A percentile compares a stretch with the other conserved stretches of the same genome.
phyloP scores from a whole-genome alignment of 306 rosid species.

The Urtica urens region DNA sequence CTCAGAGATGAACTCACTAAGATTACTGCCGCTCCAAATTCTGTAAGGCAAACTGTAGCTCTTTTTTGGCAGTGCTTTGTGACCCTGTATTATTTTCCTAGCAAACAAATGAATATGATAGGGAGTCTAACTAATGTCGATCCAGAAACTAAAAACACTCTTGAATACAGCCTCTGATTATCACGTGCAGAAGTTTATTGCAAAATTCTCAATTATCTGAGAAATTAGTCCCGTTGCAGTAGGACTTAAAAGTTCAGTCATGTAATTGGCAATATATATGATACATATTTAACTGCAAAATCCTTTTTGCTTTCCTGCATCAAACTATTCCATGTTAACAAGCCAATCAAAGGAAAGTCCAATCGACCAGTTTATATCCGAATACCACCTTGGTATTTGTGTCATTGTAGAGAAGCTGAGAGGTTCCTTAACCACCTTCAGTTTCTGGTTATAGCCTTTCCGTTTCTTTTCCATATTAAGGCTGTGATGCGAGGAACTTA shows the following conservation, averaged over 20 bases:
- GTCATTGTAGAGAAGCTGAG: conserved; percentile 6
- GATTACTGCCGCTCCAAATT: no score
- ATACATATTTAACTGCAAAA: conserved; percentile 1
- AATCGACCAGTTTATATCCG: conserved; percentile 6
- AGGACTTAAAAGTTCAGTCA: conserved; percentile 1
- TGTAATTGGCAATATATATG: conserved; percentile 2
- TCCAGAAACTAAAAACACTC: no score
- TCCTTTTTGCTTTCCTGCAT: not conserved
- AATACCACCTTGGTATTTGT: conserved; percentile 3
- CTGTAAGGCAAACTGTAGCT: no score
- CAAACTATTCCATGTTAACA: conserved; percentile 6
- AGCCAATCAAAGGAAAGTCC: conserved; percentile 15
- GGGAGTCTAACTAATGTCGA: no score
- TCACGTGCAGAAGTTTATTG: no score
- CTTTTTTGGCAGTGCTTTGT: no score
- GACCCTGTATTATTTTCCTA: no score
- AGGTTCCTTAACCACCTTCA: conserved; percentile 15
- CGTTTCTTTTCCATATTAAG: conserved; percentile 15
- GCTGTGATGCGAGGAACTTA: conserved; percentile 18
- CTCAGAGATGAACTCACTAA: no score
- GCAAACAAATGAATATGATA: no score
- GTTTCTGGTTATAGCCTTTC: conserved; percentile 24
- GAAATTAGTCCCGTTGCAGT: not conserved
- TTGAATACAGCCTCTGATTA: no score
- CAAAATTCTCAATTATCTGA: not conserved